These are phyloP conservation scores for Geotrichum phurueaensis DNA, from an alignment of 1,139 yeast species.

Conservation along the genomic window DNA sequence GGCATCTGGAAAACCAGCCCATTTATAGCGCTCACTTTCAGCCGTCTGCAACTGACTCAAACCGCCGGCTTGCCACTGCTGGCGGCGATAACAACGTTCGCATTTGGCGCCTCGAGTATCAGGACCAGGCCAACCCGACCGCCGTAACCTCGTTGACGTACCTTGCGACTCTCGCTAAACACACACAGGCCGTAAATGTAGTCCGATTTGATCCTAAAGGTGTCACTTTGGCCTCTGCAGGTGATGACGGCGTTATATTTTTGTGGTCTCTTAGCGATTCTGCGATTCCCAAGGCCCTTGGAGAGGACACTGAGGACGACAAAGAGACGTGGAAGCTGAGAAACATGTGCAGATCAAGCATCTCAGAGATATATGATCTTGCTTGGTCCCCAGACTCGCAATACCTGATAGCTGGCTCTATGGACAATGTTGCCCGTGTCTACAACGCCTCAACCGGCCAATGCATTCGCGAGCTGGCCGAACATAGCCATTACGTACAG, in stretches of 20 bases:
- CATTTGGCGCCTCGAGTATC: conserved; percentile 43
- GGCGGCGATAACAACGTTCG: conserved; percentile 93
- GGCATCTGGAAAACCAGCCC: conserved; percentile 80
- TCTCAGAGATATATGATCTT: conserved; percentile 80
- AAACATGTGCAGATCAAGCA: conserved; percentile 51
- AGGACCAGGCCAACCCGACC: conserved; percentile 19
- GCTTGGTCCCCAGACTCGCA: conserved; percentile 85
- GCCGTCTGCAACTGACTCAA: conserved; percentile 37
- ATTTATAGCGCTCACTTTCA: conserved; percentile 81
- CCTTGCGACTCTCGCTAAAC: conserved; percentile 73
- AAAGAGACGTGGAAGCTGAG: conserved; percentile 68
- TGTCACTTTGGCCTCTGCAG: conserved; percentile 72
- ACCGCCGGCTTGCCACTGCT: conserved; percentile 65
- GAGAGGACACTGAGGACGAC: conserved; percentile 42
- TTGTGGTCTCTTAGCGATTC: conserved; percentile 56
- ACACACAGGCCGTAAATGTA: conserved; percentile 90
- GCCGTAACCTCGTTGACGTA: conserved; percentile 45
- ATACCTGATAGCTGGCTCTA: conserved; percentile 78
- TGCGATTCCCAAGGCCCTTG: conserved; percentile 20
- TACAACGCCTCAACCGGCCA: conserved; percentile 55
- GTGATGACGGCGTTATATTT: conserved; percentile 87
- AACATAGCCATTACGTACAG: conserved; percentile 85
- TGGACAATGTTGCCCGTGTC: conserved; percentile 78
- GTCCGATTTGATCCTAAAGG: conserved; percentile 68
- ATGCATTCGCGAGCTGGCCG: conserved; percentile 56